phyloP scores from a whole-genome alignment of 768 basidiomycete genomes.

The Terana coerulea region DNA sequence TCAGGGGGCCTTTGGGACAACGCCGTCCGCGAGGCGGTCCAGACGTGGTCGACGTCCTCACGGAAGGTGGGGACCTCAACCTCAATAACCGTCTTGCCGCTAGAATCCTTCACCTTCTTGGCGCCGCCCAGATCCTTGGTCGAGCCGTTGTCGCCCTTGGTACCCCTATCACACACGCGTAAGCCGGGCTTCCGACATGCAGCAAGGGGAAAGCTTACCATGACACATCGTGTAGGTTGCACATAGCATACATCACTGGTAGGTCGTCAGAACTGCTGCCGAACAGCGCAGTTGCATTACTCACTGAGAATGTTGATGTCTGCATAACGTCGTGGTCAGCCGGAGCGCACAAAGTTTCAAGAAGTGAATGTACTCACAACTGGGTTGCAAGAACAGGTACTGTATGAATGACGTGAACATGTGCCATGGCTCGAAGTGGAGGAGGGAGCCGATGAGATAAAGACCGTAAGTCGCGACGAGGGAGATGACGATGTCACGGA shows the following conservation, averaged over 20 bases:
- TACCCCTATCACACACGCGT: conserved; percentile 52
- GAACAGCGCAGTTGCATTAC: conserved; percentile 20
- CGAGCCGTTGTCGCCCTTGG: conserved; percentile 87
- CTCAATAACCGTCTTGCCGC: conserved; percentile 85
- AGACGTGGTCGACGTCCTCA: conserved; percentile 87
- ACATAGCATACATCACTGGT: conserved; percentile 90
- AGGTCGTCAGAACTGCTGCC: conserved; percentile 2
- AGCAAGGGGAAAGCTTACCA: conserved; percentile 36
- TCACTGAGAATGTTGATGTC: conserved; percentile 78
- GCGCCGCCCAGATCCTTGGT: conserved; percentile 87
- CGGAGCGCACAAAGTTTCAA: not conserved
- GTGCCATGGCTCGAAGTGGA: conserved; percentile 96
- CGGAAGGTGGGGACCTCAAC: conserved; percentile 77
- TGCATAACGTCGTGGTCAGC: conserved; percentile 22
- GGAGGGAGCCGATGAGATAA: conserved; percentile 81
- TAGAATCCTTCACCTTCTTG: conserved; percentile 81
- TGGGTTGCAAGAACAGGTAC: conserved; percentile 88
- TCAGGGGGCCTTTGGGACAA: conserved; percentile 66
- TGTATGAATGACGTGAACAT: conserved; percentile 91
- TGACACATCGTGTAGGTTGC: conserved; percentile 85
- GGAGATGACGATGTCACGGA: conserved; percentile 83
- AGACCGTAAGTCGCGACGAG: conserved; percentile 75
- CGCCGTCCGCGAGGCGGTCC: conserved; percentile 71
- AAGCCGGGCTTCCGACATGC: not conserved
- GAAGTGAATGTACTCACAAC: conserved; percentile 40